These are phyloP conservation scores for Neofusicoccum sp. DNA, from an alignment of 2,329 filamentous ascomycete genomes.

Conservation along the genomic window DNA sequence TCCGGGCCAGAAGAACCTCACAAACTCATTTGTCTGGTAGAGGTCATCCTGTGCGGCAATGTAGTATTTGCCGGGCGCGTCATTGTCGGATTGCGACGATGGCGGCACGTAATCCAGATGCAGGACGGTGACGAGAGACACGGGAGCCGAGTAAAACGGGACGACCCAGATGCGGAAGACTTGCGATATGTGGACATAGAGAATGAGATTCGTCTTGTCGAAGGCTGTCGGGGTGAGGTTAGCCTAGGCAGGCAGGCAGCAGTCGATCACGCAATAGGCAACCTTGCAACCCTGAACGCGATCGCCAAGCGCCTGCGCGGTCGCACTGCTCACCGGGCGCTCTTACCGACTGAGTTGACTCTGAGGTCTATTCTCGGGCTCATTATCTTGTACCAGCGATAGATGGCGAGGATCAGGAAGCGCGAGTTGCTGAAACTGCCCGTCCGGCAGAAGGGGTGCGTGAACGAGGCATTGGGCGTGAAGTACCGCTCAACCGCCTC, in stretches of 20 bases:
- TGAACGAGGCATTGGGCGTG: conserved; percentile 70
- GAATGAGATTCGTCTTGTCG: conserved; percentile 64
- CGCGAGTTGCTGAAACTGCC: conserved; percentile 63
- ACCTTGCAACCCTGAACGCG: not conserved
- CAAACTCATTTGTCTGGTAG: conserved; percentile 75
- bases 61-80: conserved; percentile 60
- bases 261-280: conserved; percentile 1
- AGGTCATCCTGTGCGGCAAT: conserved; percentile 78
- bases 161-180: conserved; percentile 77
- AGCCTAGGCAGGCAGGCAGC: not conserved
- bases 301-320: not conserved
- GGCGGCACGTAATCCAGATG: conserved; percentile 55
- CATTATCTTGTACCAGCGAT: conserved; percentile 75
- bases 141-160: conserved; percentile 71
- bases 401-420: conserved; percentile 68
- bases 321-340: not conserved
- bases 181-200: conserved; percentile 76
- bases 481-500: conserved; percentile 72
- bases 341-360: conserved; percentile 63
- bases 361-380: conserved; percentile 71
- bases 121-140: conserved; percentile 69
- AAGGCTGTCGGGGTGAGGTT: conserved; percentile 56
- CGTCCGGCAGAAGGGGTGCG: conserved; percentile 77
- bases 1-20: conserved; percentile 70
- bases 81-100: not conserved